Evolutionary conservation across 2,329 filamentous ascomycete species (phyloP).

Genomic region (Trichophyton benhamiae): DNA sequence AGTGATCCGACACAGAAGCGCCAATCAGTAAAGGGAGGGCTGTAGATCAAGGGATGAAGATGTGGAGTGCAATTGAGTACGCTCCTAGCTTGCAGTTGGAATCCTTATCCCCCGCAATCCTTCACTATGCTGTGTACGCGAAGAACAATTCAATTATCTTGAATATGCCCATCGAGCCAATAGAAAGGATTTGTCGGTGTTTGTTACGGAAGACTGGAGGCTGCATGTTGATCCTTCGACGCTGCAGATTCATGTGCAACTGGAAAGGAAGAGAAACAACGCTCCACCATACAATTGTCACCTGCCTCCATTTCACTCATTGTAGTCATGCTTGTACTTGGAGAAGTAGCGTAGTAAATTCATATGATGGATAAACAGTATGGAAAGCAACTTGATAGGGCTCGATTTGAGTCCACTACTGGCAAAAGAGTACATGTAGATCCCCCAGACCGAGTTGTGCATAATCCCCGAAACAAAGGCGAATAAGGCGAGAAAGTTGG

Average conservation of each 20-base stretch:
- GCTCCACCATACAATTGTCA: not conserved
- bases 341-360: not conserved
- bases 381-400: too few species aligned
- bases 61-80: not conserved
- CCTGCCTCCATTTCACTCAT: not conserved
- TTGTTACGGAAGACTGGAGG: not conserved
- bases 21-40: not conserved
- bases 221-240: not conserved
- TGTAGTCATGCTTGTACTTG: not conserved
- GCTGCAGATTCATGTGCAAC: not conserved
- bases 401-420: too few species aligned
- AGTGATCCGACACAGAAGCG: not conserved
- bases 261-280: not conserved
- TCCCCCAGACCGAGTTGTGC: too few species aligned
- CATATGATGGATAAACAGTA: too few species aligned
- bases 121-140: not conserved
- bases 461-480: too few species aligned
- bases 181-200: not conserved
- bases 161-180: not conserved
- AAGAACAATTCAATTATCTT: not conserved
- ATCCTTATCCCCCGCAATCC: not conserved
- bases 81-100: not conserved
- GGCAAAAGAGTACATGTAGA: too few species aligned
- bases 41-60: not conserved
- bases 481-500: not conserved